phyloP scores from a whole-genome alignment of 768 basidiomycete genomes.

The Mycena epipterygia region DNA sequence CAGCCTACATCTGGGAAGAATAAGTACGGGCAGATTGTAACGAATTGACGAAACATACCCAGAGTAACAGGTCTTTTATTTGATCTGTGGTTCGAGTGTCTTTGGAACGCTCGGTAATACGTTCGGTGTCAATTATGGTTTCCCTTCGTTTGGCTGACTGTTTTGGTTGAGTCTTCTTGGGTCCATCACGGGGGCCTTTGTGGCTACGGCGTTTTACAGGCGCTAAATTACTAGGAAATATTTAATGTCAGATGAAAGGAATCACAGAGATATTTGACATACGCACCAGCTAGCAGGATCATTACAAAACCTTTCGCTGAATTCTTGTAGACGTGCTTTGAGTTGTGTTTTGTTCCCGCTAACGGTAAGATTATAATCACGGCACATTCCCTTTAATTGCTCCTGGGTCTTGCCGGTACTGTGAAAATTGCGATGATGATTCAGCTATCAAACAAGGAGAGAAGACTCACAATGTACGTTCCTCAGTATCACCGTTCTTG shows the following conservation, averaged over 20 bases:
- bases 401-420: not conserved
- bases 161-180: conserved; percentile 12
- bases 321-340: not conserved
- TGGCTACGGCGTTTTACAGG: conserved; percentile 20
- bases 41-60: conserved; percentile 6
- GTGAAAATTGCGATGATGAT: not conserved
- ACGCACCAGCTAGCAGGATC: conserved; percentile 12
- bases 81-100: conserved; percentile 21
- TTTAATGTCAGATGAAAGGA: not conserved
- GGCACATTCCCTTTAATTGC: not conserved
- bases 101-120: conserved; percentile 25
- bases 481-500: not conserved
- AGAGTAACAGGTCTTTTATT: conserved; percentile 5
- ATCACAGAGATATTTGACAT: not conserved
- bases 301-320: conserved; percentile 18
- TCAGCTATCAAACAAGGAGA: not conserved
- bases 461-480: conserved; percentile 3
- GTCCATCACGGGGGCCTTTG: conserved; percentile 21
- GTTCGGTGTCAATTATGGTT: conserved; percentile 11
- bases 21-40: not conserved
- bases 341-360: conserved; percentile 16
- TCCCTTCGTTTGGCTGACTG: conserved; percentile 3
- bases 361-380: not conserved
- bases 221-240: not conserved
- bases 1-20: not conserved